A percentile compares a stretch with the other conserved stretches of the same genome.
These are phyloP conservation scores for Colletotrichum aenigma DNA, from an alignment of 2,329 filamentous ascomycete species.

Conservation along the genomic window DNA sequence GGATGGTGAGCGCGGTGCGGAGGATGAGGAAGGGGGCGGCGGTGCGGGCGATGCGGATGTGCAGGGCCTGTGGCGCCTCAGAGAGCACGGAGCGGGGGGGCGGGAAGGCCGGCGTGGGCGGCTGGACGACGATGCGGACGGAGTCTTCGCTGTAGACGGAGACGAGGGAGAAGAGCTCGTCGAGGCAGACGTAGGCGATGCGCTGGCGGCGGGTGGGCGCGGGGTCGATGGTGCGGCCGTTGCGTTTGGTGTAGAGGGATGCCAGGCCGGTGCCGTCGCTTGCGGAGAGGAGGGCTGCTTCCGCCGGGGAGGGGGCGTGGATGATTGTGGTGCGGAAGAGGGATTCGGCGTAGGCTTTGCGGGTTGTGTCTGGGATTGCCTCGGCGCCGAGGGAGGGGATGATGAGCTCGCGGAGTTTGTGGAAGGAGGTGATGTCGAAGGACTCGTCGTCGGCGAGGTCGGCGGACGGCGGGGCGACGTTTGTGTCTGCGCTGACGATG, in stretches of 20 bases:
- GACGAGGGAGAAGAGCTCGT: constrained; percentile 77
- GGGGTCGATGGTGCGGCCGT: constrained; percentile 75
- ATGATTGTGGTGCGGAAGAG: constrained; percentile 86
- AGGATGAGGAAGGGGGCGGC: constrained; percentile 83
- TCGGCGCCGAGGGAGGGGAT: constrained; percentile 74
- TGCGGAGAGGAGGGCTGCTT: constrained; percentile 59
- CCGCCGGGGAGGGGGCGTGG: constrained; percentile 63
- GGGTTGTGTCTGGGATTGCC: constrained; percentile 68
- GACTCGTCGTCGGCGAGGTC: constrained; percentile 71
- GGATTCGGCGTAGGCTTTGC: constrained; percentile 72
- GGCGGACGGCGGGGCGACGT: constrained; percentile 45
- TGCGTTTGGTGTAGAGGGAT: constrained; percentile 66
- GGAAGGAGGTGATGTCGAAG: constrained; percentile 82
- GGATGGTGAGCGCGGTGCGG: constrained; percentile 79
- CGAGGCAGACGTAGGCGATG: constrained; percentile 82
- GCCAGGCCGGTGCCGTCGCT: constrained; percentile 58
- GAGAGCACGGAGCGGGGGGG: constrained; percentile 22
- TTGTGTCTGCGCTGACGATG: constrained; percentile 70
- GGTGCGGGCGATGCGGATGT: constrained; percentile 71
- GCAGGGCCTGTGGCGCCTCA: constrained; percentile 38
- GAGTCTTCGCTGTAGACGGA: constrained; percentile 48
- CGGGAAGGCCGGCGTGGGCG: constrained; percentile 47
- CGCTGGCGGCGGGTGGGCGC: constrained; percentile 66
- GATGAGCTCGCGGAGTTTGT: constrained; percentile 70
- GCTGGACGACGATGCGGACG: constrained; percentile 45